phyloP scores from a whole-genome alignment of 306 rosid genomes.

The Glycine latifolia region DNA sequence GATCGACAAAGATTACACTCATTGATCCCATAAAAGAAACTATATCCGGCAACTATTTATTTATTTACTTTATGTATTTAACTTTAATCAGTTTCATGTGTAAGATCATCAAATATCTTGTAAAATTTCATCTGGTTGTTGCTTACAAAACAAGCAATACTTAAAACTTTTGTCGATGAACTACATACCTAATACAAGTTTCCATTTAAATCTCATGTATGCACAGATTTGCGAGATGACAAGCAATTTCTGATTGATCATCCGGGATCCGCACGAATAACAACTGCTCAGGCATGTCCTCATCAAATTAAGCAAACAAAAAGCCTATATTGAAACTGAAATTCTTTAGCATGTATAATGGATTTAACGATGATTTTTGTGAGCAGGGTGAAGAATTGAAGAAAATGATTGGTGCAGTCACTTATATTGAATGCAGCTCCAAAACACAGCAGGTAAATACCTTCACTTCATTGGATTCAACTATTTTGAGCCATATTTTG shows the following conservation, averaged over 20 bases:
- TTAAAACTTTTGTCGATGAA: neutral
- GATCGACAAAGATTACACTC: neutral
- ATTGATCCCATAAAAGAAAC: too few relatives aligned
- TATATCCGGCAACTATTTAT: neutral
- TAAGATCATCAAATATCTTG: neutral
- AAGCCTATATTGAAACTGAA: slow-evolving; percentile 20
- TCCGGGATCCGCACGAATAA: slow-evolving; percentile 62
- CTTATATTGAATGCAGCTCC: slow-evolving; percentile 90
- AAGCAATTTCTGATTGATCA: slow-evolving; percentile 67
- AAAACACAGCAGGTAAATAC: slow-evolving; percentile 84
- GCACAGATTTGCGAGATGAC: slow-evolving; percentile 77
- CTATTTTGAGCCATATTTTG: neutral
- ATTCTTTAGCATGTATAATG: neutral
- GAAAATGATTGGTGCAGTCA: slow-evolving; percentile 84
- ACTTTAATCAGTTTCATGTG: neutral
- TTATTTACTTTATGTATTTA: neutral
- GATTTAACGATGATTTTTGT: slow-evolving; percentile 27
- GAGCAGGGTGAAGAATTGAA: slow-evolving; percentile 89
- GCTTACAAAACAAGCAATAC: slow-evolving; percentile 16
- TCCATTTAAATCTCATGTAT: slow-evolving; percentile 11
- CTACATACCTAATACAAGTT: neutral
- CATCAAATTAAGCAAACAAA: neutral
- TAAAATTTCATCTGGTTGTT: neutral
- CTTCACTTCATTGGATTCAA: slow-evolving; percentile 18
- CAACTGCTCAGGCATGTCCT: slow-evolving; percentile 65